Conservation (phyloP, 441 rosid species). For the Populus hybrid region DNA sequence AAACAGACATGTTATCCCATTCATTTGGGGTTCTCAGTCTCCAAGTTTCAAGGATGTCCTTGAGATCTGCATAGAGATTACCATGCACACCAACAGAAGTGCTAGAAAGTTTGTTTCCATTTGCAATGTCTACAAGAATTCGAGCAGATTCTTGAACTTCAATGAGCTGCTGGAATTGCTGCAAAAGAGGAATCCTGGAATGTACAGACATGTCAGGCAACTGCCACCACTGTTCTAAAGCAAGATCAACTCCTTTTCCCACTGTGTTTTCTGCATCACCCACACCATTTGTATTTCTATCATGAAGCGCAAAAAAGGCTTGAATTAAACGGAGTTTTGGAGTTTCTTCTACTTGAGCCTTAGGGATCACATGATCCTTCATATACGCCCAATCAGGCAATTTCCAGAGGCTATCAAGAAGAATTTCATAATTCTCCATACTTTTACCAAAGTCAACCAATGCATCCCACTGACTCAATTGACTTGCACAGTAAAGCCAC, state of each 20-base stretch:
- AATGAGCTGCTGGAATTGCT: conserved; percentile 95
- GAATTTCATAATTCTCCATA: conserved; percentile 87
- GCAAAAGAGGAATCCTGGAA: conserved; percentile 91
- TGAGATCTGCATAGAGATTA: conserved; percentile 87
- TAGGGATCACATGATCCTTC: conserved; percentile 94
- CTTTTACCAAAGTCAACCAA: conserved; percentile 92
- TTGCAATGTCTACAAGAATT: conserved; percentile 79
- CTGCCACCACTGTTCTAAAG: conserved; percentile 98
- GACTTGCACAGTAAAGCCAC: conserved; percentile 92
- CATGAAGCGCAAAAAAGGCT: conserved; percentile 91
- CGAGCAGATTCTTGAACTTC: conserved; percentile 98
- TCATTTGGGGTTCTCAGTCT: conserved; percentile 95
- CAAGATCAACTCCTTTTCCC: conserved; percentile 93
- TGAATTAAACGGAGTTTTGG: conserved; percentile 93
- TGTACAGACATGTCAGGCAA: conserved; percentile 97
- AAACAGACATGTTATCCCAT: conserved; percentile 95
- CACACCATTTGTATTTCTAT: conserved; percentile 70
- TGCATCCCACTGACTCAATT: conserved; percentile 98
- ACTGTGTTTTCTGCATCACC: conserved; percentile 86
- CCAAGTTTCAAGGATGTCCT: conserved; percentile 98
- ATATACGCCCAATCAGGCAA: conserved; percentile 91
- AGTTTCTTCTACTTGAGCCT: conserved; percentile 98
- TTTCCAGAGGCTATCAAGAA: conserved; percentile 97
- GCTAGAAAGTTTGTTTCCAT: conserved; percentile 75
- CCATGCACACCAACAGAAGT: conserved; percentile 68